Evolutionary conservation across 2,329 filamentous ascomycete genomes (phyloP).

Genomic region (Botryotinia calthae): DNA sequence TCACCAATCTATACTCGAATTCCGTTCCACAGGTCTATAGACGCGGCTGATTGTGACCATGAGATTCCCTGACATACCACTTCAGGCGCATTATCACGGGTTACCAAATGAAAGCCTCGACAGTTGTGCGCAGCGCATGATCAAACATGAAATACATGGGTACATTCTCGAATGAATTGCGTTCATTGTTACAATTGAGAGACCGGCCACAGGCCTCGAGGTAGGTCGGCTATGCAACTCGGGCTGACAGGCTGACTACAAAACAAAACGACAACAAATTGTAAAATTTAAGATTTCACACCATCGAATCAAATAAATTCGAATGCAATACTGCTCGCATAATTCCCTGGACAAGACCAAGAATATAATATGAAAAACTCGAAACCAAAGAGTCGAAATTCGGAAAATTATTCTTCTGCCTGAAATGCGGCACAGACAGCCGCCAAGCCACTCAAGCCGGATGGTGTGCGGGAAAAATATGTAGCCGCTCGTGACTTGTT

Average conservation of each 20-base stretch:
- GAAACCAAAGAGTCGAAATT: not conserved
- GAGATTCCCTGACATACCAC: not conserved
- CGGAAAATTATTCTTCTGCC: not conserved
- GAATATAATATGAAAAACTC: not conserved
- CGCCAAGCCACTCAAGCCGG: not conserved
- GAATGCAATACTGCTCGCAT: not conserved
- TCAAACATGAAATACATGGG: not conserved
- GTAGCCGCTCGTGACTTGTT: not conserved
- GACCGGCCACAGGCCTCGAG: not conserved
- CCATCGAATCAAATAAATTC: not conserved
- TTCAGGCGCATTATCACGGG: not conserved
- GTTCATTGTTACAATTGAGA: not conserved
- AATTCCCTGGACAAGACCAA: not conserved
- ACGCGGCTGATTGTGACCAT: not conserved
- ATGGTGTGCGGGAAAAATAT: not conserved
- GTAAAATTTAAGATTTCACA: not conserved
- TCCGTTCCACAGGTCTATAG: not conserved
- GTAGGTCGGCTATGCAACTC: not conserved
- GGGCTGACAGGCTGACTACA: not conserved
- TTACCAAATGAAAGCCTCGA: not conserved
- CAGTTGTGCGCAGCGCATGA: no score
- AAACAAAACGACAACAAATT: not conserved
- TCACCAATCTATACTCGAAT: not conserved
- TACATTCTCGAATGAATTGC: not conserved
- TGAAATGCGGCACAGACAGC: not conserved